Evolutionary conservation across 2,329 filamentous ascomycete genomes (phyloP), one percentile per base, ranked within the genome.

Genomic region (Epichloe coenophiala): DNA sequence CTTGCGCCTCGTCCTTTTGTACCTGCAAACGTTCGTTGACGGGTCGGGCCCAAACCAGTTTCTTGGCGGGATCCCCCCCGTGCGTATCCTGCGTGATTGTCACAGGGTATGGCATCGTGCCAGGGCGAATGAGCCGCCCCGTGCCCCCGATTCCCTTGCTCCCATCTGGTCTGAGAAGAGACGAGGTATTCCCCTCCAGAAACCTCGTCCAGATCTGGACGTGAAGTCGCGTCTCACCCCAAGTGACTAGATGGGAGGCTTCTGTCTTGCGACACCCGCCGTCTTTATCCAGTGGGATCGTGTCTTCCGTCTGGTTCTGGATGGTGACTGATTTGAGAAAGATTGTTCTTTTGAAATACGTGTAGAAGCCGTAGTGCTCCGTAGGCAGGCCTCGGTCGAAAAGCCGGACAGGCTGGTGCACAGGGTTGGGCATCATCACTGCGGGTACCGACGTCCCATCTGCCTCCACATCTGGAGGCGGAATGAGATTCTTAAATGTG

Each of bases 361-460:
- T 86, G 69, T 95, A 96, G 69, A 96, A 96, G 2, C 88, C 88
- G 65, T 94, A 96, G 67, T 95, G 88, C 65, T 97, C 91, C 0
- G 83, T 84, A 2, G 77, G 70, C 31, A 86, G 72, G 17, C 86
- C 89, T 19, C 89, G 85, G 64, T 97, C 88, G 65, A 83, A 97
- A 1, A 97, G 77, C 2, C 86, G 80, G 12, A 97, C 72, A 0
- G 88, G 91, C 60, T 97, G 93, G 53, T 84, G 79, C 1, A 73
- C 68, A 0, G 85, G 78, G 7, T 77, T 72, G 0, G 89, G 86
- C 44, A 93, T 78, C 55, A 96, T 71, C 9, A 77, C 77, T 3
- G 87, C 86, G 0, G 84, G 71, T 1, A 81, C 80, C 0, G 87
- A 84, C 1, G 83, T 84, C 43, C 88, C 87, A 60, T 95, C 83